Conservation (phyloP, 352 stramenopile genomes). For the Phytopythium vexans region DNA sequence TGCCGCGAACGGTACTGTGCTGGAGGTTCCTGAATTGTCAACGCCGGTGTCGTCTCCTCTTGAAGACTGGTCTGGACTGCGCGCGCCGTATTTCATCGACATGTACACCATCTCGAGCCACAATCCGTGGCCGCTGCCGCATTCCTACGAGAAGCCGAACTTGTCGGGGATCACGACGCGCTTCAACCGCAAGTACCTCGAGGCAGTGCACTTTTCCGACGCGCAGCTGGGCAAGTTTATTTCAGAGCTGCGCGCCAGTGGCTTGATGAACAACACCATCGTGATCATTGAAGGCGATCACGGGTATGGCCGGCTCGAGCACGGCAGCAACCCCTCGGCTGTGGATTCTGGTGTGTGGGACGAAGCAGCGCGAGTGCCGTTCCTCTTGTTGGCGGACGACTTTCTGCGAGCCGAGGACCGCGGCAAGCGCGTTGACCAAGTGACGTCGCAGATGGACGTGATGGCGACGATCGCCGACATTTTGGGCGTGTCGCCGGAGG, state of each 20-base stretch:
- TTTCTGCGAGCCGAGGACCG: slow-evolving; percentile 43
- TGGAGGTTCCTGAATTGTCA: not conserved
- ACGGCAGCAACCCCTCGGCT: slow-evolving; percentile 66
- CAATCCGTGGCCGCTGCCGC: slow-evolving; percentile 53
- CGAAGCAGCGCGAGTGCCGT: slow-evolving; percentile 56
- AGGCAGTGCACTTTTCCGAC: slow-evolving; percentile 70
- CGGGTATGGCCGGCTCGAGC: slow-evolving; percentile 60
- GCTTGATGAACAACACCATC: slow-evolving; percentile 71
- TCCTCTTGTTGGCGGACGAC: slow-evolving; percentile 66
- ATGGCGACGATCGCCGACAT: slow-evolving; percentile 74
- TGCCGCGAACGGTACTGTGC: too few species aligned
- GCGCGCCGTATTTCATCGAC: slow-evolving; percentile 71
- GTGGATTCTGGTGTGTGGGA: slow-evolving; percentile 63
- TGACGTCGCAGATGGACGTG: slow-evolving; percentile 69
- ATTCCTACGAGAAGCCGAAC: slow-evolving; percentile 42
- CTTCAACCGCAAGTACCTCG: slow-evolving; percentile 69
- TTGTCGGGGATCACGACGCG: slow-evolving; percentile 52
- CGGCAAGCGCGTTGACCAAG: slow-evolving; percentile 44
- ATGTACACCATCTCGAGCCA: slow-evolving; percentile 80
- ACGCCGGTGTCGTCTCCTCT: slow-evolving; percentile 16
- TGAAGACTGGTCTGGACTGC: slow-evolving; percentile 52
- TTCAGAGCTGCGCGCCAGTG: slow-evolving; percentile 36
- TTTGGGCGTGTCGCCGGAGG: slow-evolving; percentile 41
- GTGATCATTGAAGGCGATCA: slow-evolving; percentile 71
- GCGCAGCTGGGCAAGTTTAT: slow-evolving; percentile 66